Base-by-base conservation (phyloP, 495 filamentous ascomycete species). In the Aspergillus heteromorphus region DNA sequence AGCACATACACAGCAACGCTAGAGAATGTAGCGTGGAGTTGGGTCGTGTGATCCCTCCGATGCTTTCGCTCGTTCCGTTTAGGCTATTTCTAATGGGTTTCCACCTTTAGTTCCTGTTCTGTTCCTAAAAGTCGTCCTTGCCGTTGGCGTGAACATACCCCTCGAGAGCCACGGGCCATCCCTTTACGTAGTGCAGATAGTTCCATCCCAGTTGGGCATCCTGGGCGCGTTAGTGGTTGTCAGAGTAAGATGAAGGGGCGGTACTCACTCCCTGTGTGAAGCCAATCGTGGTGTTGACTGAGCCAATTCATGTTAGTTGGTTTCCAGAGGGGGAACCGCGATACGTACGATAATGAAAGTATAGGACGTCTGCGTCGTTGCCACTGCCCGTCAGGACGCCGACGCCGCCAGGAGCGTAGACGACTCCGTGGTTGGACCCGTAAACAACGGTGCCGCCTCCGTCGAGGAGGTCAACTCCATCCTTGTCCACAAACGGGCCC, bases 381-480 rank as follows among this genome's bases (percentile, higher is more conserved):
- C 54, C 61, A 45, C 62, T 70, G 7, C 61, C 67, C 25, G 61
- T 25, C 42, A 79, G 41, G 8, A 74, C 65, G 1, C 73, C 77
- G 29, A 72, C 20, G 2, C 75, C 76, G 47, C 76, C 75, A 47
- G 75, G 76, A 0, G 73, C 76, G 65, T 78, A 78, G 6, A 76
- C 67, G 23, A 65, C 49, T 6, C 72, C 73, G 52, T 73, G 66
- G 50, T 75, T 77, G 6, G 74, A 78, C 1, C 62, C 77, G 54
- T 78, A 78, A 14, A 78, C 63, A 6, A 70, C 48, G 27, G 69
- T 66, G 0, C 77, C 77, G 38, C 77, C 76, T 0, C 75, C 74
- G 0, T 74, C 61, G 0, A 62, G 34, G 25, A 77, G 53, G 4
- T 53, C 20, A 0, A 29, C 51, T 3, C 66, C 67, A 14, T 67